Percentiles rank a stretch among this genome's conserved stretches.
Evolutionary conservation across 208 protist species (phyloP).

Genomic region (Leishmania guyanensis): DNA sequence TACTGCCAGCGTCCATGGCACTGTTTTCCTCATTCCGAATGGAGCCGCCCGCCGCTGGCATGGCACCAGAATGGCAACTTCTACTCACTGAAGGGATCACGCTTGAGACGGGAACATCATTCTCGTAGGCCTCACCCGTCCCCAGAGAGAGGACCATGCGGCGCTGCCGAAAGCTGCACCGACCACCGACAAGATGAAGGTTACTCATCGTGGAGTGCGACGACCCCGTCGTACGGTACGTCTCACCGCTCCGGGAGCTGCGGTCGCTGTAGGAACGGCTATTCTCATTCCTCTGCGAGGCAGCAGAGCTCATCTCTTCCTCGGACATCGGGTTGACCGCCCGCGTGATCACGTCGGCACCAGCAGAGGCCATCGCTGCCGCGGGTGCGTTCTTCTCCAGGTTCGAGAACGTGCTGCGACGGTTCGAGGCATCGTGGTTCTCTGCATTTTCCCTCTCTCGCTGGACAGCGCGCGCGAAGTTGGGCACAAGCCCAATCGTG

Average conservation of each 20-base stretch:
- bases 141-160: slow-evolving; percentile 13
- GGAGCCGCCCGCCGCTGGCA: background rate
- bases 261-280: slow-evolving; percentile 2
- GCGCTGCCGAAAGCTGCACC: slow-evolving; percentile 4
- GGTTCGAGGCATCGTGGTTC: background rate
- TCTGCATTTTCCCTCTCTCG: background rate
- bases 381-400: background rate
- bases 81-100: background rate
- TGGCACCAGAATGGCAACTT: background rate
- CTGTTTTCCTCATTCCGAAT: background rate
- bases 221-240: slow-evolving; percentile 12
- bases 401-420: background rate
- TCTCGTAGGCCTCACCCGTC: slow-evolving; percentile 10
- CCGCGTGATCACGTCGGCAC: background rate
- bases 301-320: slow-evolving; percentile 1
- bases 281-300: background rate
- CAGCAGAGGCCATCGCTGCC: background rate
- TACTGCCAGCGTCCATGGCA: background rate
- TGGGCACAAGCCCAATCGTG: slow-evolving; percentile 23
- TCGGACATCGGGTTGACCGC: slow-evolving; percentile 11
- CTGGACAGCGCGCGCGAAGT: slow-evolving; percentile 23
- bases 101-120: slow-evolving; percentile 1
- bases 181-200: background rate
- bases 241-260: slow-evolving; percentile 17
- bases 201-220: slow-evolving; percentile 16